Conservation (phyloP, 139 green algal genomes). For the Coelastrella sp. region DNA sequence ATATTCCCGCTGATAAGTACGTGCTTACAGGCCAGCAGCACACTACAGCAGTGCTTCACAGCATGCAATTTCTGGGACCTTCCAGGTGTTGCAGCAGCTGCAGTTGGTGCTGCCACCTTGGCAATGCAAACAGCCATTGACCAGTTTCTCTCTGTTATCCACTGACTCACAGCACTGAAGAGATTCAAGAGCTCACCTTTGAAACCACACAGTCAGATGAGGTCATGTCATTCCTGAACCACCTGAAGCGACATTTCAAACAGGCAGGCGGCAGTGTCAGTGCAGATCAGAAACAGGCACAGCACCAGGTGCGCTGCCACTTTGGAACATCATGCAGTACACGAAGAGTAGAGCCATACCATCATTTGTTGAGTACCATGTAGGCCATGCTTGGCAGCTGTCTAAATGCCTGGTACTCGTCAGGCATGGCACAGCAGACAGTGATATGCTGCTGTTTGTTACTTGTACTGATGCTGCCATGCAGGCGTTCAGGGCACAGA, state of each 20-base stretch:
- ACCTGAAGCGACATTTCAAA: slow-evolving; percentile 10
- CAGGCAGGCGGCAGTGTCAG: background rate
- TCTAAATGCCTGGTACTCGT: background rate
- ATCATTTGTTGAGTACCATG: background rate
- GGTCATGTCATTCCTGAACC: slow-evolving; percentile 30
- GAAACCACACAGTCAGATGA: slow-evolving; percentile 35
- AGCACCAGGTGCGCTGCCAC: background rate
- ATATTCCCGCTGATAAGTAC: slow-evolving; percentile 74
- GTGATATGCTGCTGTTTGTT: background rate
- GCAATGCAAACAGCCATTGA: background rate
- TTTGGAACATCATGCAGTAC: background rate
- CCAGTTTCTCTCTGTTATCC: no score
- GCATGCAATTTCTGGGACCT: background rate
- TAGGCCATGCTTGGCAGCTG: background rate
- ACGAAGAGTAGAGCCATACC: background rate
- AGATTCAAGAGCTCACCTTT: slow-evolving; percentile 62
- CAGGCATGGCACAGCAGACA: background rate
- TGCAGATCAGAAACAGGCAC: background rate
- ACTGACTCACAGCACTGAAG: slow-evolving; percentile 59
- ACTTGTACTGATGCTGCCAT: background rate
- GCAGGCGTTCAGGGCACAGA: slow-evolving; percentile 22
- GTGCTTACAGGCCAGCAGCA: background rate
- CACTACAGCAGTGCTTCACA: no score
- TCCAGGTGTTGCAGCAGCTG: background rate
- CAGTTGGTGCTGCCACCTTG: background rate